Conservation (phyloP, 192 early-diverging fungal species). For the Backusella mclennaniae region DNA sequence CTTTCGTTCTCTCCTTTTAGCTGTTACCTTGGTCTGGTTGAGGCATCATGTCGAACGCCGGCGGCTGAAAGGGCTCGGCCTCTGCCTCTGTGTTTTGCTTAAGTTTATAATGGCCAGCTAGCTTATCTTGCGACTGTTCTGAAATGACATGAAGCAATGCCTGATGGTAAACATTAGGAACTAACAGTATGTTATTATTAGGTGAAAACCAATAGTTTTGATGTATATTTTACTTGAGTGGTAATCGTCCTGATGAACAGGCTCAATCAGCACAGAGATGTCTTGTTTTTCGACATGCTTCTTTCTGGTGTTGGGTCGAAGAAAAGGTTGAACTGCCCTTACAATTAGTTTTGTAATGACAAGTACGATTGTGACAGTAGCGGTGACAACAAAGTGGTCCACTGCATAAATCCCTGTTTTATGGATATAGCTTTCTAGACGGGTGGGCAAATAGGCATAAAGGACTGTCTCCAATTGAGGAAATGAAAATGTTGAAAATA, state of each 20-base stretch:
- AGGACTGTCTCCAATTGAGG: conserved; percentile 28
- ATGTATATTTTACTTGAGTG: conserved; percentile 19
- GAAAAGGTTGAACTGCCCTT: neutral
- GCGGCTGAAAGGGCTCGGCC: conserved; percentile 22
- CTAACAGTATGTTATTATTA: conserved; percentile 4
- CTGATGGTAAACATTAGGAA: conserved; percentile 30
- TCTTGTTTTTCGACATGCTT: neutral
- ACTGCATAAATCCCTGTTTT: conserved; percentile 33
- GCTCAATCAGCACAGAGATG: conserved; percentile 28
- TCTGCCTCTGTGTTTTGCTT: conserved; percentile 21
- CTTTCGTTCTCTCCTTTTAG: neutral
- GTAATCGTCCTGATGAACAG: conserved; percentile 24
- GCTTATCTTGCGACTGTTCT: conserved; percentile 16
- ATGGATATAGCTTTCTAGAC: conserved; percentile 19
- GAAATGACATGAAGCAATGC: conserved; percentile 27
- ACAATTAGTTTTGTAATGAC: conserved; percentile 21
- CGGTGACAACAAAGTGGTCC: conserved; percentile 31
- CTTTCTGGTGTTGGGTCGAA: neutral
- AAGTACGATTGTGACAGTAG: conserved; percentile 21
- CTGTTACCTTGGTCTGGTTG: conserved; percentile 31
- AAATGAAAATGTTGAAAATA: conserved; percentile 23
- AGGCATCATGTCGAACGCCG: conserved; percentile 30
- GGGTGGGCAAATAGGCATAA: conserved; percentile 27
- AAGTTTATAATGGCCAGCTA: conserved; percentile 21
- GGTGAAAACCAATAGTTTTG: neutral